phyloP scores from a whole-genome alignment of 306 rosid species.

The Malus sylvestris region DNA sequence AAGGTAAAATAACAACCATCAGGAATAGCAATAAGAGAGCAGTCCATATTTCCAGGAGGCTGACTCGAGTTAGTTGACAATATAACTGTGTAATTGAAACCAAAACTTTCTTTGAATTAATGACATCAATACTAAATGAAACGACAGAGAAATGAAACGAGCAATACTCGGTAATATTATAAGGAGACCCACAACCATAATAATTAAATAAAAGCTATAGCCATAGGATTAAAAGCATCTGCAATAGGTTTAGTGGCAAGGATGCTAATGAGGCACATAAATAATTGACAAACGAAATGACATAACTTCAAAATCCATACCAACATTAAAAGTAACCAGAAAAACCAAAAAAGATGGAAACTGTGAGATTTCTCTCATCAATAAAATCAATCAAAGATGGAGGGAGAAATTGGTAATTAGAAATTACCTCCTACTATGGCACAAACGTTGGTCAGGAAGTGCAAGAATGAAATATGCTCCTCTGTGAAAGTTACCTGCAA shows the following conservation, averaged over 20 bases:
- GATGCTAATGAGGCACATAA: background rate
- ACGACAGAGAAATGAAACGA: too few species aligned
- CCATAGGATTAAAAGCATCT: background rate
- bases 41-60: background rate
- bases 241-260: background rate
- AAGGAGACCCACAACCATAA: background rate
- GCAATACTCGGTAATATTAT: background rate
- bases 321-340: too few species aligned
- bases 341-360: background rate
- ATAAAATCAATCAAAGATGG: background rate
- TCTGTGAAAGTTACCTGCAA: conserved; percentile 78
- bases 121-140: too few species aligned
- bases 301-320: background rate
- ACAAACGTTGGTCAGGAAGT: conserved; percentile 90
- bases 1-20: too few species aligned
- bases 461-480: conserved; percentile 83
- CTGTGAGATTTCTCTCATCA: background rate
- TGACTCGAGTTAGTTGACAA: background rate
- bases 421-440: conserved; percentile 93
- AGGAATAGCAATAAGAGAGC: background rate
- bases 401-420: background rate
- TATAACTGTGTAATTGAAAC: too few species aligned
- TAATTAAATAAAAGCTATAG: background rate
- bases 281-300: background rate
- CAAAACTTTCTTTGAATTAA: too few species aligned